phyloP scores from a whole-genome alignment of 225 moss, liverwort and hornwort genomes.

The Sphagnum tenellum region DNA sequence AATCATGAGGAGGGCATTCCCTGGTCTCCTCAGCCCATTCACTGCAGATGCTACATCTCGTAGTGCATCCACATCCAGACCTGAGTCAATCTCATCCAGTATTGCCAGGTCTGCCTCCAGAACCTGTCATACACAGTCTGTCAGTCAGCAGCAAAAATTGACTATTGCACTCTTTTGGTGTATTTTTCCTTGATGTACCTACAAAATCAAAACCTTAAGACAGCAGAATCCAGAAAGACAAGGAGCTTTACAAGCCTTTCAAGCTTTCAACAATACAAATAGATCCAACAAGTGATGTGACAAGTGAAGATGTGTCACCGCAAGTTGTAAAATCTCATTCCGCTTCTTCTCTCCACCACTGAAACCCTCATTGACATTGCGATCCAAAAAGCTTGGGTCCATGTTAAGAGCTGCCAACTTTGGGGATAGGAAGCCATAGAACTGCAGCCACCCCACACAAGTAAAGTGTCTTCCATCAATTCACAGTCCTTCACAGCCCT shows the following conservation, averaged over 20 bases:
- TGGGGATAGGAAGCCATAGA: constrained; percentile 79
- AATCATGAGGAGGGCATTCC: constrained; percentile 88
- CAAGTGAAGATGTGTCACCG: constrained; percentile 26
- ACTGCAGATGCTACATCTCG: constrained; percentile 88
- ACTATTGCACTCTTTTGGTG: no score
- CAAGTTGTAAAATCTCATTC: constrained; percentile 88
- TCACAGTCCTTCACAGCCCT: not conserved
- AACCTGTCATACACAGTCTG: constrained; percentile 34
- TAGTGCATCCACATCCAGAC: constrained; percentile 87
- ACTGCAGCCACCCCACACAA: constrained; percentile 23
- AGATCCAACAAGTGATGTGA: no score
- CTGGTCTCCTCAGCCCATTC: constrained; percentile 53
- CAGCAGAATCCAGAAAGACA: no score
- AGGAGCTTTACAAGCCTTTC: no score
- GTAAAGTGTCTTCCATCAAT: not conserved
- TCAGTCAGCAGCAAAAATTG: no score
- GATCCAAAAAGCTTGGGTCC: constrained; percentile 89
- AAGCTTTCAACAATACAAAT: no score
- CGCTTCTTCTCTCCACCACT: constrained; percentile 97
- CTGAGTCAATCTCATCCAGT: constrained; percentile 95
- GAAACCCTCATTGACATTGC: constrained; percentile 95
- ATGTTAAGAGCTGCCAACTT: constrained; percentile 79
- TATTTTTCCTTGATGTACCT: no score
- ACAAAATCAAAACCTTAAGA: no score
- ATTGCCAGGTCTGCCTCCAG: constrained; percentile 97